Conservation (phyloP, 1,139 yeast genomes). For the Hyphopichia fennica region DNA sequence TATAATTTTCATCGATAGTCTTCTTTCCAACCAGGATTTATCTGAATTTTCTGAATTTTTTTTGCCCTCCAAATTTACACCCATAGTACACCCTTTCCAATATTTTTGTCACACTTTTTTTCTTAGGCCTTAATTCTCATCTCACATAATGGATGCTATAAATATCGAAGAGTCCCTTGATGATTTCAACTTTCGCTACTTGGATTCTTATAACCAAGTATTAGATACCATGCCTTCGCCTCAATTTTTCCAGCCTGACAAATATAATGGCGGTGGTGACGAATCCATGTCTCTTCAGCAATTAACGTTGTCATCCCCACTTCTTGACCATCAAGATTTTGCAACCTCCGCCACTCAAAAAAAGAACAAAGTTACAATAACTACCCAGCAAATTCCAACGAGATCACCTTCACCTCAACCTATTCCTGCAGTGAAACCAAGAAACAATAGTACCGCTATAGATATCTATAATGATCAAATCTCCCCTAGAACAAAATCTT, state of each 20-base stretch:
- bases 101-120: background rate
- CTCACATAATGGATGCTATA: constrained; percentile 1
- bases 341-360: background rate
- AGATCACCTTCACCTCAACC: constrained; percentile 11
- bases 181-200: constrained; percentile 16
- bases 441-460: background rate
- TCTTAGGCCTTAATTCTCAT: background rate
- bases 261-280: constrained; percentile 1
- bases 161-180: constrained; percentile 20
- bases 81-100: background rate
- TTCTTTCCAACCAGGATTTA: background rate
- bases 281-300: constrained; percentile 7
- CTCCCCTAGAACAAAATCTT: constrained; percentile 5
- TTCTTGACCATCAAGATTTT: constrained; percentile 12
- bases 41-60: background rate
- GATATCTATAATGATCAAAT: constrained; percentile 6
- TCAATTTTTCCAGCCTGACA: background rate
- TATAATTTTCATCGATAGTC: no score
- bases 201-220: constrained; percentile 8
- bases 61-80: no score
- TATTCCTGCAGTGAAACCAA: background rate
- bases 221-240: background rate
- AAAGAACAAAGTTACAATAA: background rate
- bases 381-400: constrained; percentile 1
- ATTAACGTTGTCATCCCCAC: constrained; percentile 18